Conservation (phyloP, 2,329 filamentous ascomycete genomes). For the Fusarium proliferatum region DNA sequence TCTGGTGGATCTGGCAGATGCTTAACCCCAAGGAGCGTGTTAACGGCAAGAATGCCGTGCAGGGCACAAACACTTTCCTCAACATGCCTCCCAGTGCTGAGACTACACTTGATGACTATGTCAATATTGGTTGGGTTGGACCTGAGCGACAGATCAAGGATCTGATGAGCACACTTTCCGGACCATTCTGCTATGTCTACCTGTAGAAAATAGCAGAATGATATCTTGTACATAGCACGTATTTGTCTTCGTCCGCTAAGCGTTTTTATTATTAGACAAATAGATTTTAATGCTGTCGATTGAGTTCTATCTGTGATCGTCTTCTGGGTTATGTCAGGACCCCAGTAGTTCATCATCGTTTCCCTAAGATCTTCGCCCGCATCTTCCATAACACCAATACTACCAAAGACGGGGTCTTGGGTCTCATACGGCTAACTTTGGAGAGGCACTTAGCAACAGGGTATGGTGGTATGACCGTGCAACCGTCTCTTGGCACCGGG, state of each 20-base stretch:
- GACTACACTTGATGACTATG: slow-evolving; percentile 43
- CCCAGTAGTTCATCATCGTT: background rate
- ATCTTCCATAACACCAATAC: background rate
- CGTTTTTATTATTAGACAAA: background rate
- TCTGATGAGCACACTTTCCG: slow-evolving; percentile 48
- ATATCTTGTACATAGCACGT: background rate
- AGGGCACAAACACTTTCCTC: slow-evolving; percentile 43
- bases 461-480: background rate
- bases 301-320: background rate
- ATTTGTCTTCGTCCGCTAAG: slow-evolving; percentile 2
- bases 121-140: slow-evolving; percentile 44
- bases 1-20: slow-evolving; percentile 48
- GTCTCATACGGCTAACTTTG: background rate
- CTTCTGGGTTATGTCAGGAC: background rate
- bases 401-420: background rate
- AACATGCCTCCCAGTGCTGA: slow-evolving; percentile 38
- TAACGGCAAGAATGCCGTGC: slow-evolving; percentile 31
- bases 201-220: slow-evolving; percentile 31
- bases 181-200: slow-evolving; percentile 51
- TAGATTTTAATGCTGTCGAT: background rate
- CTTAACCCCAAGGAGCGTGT: slow-evolving; percentile 43
- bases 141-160: slow-evolving; percentile 46
- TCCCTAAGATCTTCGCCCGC: background rate
- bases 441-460: background rate
- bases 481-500: background rate